Conservation (phyloP, 768 basidiomycete genomes). For the Podaxis carcinomalis region DNA sequence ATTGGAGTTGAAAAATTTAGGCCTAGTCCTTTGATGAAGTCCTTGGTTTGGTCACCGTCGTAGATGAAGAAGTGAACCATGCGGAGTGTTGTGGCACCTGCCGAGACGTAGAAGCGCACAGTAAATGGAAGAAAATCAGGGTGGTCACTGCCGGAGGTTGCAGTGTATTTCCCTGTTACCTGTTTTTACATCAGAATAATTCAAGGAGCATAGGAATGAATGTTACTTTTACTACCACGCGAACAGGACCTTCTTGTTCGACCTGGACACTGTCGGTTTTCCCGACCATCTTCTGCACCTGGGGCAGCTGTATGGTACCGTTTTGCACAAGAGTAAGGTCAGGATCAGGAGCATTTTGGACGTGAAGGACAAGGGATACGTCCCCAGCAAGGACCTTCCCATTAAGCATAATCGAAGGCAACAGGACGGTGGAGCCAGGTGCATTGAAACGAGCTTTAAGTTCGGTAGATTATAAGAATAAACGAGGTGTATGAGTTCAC, state of each 20-base stretch:
- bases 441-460: slow-evolving; percentile 26
- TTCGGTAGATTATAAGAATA: background rate
- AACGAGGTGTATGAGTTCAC: background rate
- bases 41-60: slow-evolving; percentile 32
- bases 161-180: slow-evolving; percentile 31
- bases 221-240: slow-evolving; percentile 32
- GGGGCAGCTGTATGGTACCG: slow-evolving; percentile 13
- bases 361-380: slow-evolving; percentile 25
- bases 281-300: slow-evolving; percentile 16
- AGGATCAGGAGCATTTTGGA: slow-evolving; percentile 30
- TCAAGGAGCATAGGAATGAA: background rate
- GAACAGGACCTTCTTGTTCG: slow-evolving; percentile 32
- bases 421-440: slow-evolving; percentile 24
- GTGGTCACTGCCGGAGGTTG: slow-evolving; percentile 22
- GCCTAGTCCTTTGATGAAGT: slow-evolving; percentile 35
- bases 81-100: slow-evolving; percentile 27
- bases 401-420: slow-evolving; percentile 26
- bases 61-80: slow-evolving; percentile 35
- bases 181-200: slow-evolving; percentile 1
- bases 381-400: slow-evolving; percentile 24
- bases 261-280: slow-evolving; percentile 25
- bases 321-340: slow-evolving; percentile 18
- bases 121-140: slow-evolving; percentile 32
- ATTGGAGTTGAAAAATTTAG: slow-evolving; percentile 30
- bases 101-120: slow-evolving; percentile 30